A percentile compares a stretch with the other conserved stretches of the same genome.
These are phyloP conservation scores for Neurospora sp. DNA, from an alignment of 495 filamentous ascomycete species.

Conservation along the genomic window DNA sequence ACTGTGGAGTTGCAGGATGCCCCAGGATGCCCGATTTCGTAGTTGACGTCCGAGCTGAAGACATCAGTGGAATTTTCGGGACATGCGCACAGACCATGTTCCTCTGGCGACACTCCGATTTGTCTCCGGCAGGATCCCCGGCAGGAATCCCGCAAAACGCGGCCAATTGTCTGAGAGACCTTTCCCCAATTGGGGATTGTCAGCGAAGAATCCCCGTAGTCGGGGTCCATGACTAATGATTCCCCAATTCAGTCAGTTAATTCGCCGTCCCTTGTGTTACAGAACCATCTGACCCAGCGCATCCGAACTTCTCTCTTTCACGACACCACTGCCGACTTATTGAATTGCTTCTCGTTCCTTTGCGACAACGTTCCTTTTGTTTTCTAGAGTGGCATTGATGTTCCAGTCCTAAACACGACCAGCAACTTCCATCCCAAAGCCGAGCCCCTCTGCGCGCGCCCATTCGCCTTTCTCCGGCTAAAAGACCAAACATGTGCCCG, in stretches of 20 bases:
- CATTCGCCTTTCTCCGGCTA: neutral
- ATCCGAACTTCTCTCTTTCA: neutral
- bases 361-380: neutral
- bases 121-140: neutral
- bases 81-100: neutral
- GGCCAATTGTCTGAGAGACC: neutral
- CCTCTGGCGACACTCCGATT: neutral
- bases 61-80: neutral
- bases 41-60: no score
- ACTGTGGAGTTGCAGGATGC: neutral
- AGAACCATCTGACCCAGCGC: neutral
- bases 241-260: neutral
- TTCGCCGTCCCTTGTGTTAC: neutral
- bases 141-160: neutral
- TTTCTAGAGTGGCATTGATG: neutral
- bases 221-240: neutral
- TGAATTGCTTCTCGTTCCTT: neutral
- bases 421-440: neutral
- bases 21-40: no score
- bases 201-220: neutral
- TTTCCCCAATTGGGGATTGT: neutral
- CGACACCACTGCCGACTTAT: neutral
- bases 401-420: neutral
- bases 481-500: neutral
- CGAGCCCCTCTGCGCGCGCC: neutral